phyloP scores from a whole-genome alignment of 106 monocot genomes.

The Triglochin maritima region DNA sequence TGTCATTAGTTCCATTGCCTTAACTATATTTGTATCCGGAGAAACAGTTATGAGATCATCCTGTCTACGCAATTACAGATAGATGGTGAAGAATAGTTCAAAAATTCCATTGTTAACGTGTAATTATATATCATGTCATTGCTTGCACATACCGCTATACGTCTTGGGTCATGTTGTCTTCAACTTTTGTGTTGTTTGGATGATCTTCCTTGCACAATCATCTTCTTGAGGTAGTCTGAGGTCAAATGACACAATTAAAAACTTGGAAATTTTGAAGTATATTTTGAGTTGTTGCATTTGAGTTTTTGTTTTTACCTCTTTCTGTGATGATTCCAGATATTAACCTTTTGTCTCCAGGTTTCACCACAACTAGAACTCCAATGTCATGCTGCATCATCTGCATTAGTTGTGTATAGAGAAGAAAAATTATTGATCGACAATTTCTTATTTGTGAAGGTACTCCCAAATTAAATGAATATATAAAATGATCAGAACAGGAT shows the following conservation, averaged over 20 bases:
- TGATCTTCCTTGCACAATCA: constrained; percentile 48
- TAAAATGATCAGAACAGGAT: too few species aligned
- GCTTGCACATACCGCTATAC: constrained; percentile 16
- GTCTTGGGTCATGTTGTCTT: constrained; percentile 65
- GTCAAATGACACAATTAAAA: too few species aligned
- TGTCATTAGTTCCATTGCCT: constrained; percentile 73
- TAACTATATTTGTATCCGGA: constrained; percentile 46
- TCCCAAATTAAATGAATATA: too few species aligned
- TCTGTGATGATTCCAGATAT: constrained; percentile 60
- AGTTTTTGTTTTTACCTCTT: constrained; percentile 37
- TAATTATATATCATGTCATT: neutral
- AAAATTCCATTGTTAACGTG: neutral
- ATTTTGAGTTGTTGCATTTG: neutral
- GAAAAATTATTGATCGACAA: too few species aligned
- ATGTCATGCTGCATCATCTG: constrained; percentile 51
- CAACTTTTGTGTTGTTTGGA: constrained; percentile 43
- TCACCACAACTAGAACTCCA: constrained; percentile 50
- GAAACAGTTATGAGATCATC: constrained; percentile 47
- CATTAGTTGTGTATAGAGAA: neutral
- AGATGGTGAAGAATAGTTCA: neutral
- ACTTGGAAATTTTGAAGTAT: neutral
- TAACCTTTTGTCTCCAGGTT: constrained; percentile 40
- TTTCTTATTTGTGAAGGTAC: too few species aligned
- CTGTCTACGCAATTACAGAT: constrained; percentile 17
- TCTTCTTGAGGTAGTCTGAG: constrained; percentile 47